Base-by-base conservation (phyloP, 2,329 filamentous ascomycete species). In the Scedosporium dehoogii region DNA sequence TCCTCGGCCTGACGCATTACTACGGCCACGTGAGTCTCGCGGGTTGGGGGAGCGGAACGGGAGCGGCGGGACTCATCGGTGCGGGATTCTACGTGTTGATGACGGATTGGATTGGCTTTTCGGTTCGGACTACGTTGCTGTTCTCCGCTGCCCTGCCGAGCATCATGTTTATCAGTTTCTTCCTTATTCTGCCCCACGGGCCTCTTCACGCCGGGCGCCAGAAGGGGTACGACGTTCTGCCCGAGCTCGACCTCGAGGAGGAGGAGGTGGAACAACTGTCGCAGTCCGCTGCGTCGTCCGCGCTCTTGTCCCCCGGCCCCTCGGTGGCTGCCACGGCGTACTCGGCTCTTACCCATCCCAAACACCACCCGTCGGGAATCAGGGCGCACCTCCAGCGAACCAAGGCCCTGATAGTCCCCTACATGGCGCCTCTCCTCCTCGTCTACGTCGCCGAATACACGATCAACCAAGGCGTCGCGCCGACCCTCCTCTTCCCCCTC, bases 381-480 rank as follows among this genome's bases (percentile, higher is more conserved):
- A 65, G 66, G 14, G 68, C 73, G n/a, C 83, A 86, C 62, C 73
- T 97, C 41, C 77, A 76, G n/a, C 87, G 90, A 4, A 85, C 88
- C 0, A 81, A 77, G 65, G 79, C 81, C 0, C 79, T 97, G 1
- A 88, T 97, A 70, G 78, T 96, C 55, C 85, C 85, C 0, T 88
- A 87, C 73, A 97, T 99, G 92, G 80, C 96, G 3, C 94, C 94
- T 0, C 81, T 99, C 14, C 81, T 97, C 41, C 78, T 97, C 16
- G 94, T 99, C 33, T 99, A 97, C 73, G 84, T 97, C 42, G 91
- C 92, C 63, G 94, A 99, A 77, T 99, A 99, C 73, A 72, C 90
- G 62, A 97, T 97, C 74, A 97, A 97, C 76, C 92, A 96, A 77
- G 93, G 92, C 42, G 91, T 97, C 0, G 81, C 91, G 0, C 93